Evolutionary conservation across 2,329 filamentous ascomycete species (phyloP).

Genomic region (Coniochaeta prunicola): DNA sequence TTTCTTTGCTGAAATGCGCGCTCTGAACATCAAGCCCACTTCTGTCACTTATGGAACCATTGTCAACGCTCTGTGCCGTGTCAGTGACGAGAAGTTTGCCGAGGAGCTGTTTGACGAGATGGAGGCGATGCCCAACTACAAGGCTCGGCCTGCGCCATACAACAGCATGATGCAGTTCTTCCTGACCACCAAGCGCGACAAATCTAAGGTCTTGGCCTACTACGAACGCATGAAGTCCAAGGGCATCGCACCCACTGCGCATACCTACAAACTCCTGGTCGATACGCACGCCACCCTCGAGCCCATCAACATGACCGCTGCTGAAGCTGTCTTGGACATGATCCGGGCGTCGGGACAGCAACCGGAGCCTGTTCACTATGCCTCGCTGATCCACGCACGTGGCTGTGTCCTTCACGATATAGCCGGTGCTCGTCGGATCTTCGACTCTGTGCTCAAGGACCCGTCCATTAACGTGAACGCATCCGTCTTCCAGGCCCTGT

Average conservation of each 20-base stretch:
- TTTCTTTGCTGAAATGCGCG: slow-evolving; percentile 97
- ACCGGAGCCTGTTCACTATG: slow-evolving; percentile 91
- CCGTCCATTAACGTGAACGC: slow-evolving; percentile 63
- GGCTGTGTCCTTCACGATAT: slow-evolving; percentile 93
- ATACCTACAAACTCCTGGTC: slow-evolving; percentile 96
- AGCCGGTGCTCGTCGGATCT: slow-evolving; percentile 71
- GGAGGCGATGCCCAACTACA: slow-evolving; percentile 98
- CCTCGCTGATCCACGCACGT: slow-evolving; percentile 89
- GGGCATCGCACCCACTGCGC: slow-evolving; percentile 83
- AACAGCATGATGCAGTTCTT: slow-evolving; percentile 99
- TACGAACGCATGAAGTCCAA: slow-evolving; percentile 89
- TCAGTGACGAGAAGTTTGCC: slow-evolving; percentile 95
- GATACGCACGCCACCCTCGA: slow-evolving; percentile 93
- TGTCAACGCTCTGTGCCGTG: slow-evolving; percentile 93
- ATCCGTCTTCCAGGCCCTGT: slow-evolving; percentile 92
- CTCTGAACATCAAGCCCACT: slow-evolving; percentile 84
- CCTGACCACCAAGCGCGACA: slow-evolving; percentile 93
- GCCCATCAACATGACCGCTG: slow-evolving; percentile 79
- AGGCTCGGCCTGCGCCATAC: slow-evolving; percentile 92
- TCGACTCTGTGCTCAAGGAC: slow-evolving; percentile 71
- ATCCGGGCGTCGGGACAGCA: slow-evolving; percentile 68
- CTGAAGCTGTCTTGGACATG: slow-evolving; percentile 72
- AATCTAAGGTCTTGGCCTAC: slow-evolving; percentile 86
- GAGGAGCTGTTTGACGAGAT: slow-evolving; percentile 98
- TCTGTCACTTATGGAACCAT: slow-evolving; percentile 98